Evolutionary conservation across 306 rosid species (phyloP).

Genomic region (Vigna trinervia): DNA sequence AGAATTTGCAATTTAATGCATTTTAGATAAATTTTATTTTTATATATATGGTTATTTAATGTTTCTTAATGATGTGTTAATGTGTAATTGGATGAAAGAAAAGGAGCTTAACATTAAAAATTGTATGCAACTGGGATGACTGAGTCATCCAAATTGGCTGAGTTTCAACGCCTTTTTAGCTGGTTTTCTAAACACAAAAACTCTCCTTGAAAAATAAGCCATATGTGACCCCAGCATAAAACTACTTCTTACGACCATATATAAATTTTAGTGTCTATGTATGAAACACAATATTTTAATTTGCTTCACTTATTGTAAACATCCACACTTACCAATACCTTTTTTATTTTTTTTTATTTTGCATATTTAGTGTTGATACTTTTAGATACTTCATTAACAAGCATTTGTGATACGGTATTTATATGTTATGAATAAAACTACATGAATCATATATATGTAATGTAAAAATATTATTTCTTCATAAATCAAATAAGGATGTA

Average conservation of each 20-base stretch:
- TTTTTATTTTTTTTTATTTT: too few relatives aligned
- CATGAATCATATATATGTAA: too few relatives aligned
- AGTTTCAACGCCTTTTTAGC: slow-evolving; percentile 8
- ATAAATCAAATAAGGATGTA: too few relatives aligned
- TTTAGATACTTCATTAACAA: too few relatives aligned
- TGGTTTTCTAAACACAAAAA: background rate
- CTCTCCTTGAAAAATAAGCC: background rate
- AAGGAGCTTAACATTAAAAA: background rate
- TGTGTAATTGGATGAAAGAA: background rate
- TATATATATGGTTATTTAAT: background rate
- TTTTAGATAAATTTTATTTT: background rate
- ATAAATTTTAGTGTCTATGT: background rate
- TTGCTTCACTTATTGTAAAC: background rate
- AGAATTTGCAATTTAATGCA: background rate
- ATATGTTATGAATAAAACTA: too few relatives aligned
- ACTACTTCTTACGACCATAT: background rate
- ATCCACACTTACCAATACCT: too few relatives aligned
- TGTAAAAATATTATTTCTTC: too few relatives aligned
- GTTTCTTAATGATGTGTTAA: background rate
- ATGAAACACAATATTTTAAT: too few relatives aligned
- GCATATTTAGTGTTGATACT: too few relatives aligned
- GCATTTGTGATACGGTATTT: too few relatives aligned
- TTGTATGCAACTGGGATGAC: background rate
- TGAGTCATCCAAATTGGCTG: background rate
- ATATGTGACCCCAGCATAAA: background rate